phyloP scores from a whole-genome alignment of 192 early-diverging fungal species.

The Gigaspora rosea region DNA sequence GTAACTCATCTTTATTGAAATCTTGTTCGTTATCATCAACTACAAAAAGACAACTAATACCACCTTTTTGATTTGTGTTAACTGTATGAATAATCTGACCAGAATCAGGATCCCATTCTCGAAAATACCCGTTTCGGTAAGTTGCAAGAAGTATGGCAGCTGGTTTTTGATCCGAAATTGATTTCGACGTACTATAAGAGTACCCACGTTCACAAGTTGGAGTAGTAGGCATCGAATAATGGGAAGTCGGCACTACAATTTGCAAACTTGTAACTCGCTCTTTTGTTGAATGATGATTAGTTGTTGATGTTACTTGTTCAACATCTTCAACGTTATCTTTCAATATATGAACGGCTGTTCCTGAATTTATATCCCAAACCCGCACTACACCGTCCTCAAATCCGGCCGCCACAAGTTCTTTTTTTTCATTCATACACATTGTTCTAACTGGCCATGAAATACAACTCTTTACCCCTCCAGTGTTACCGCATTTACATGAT shows the following conservation, averaged over 20 bases:
- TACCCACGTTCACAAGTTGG: too few relatives aligned
- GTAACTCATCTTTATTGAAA: not conserved
- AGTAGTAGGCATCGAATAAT: not conserved
- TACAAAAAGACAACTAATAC: slow-evolving; percentile 23
- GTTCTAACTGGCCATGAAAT: slow-evolving; percentile 33
- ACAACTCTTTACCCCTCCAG: slow-evolving; percentile 27
- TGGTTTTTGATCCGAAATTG: not conserved
- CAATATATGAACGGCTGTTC: slow-evolving; percentile 15
- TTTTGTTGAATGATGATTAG: not conserved
- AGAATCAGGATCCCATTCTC: slow-evolving; percentile 27
- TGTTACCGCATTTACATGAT: slow-evolving; percentile 29
- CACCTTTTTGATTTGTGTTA: slow-evolving; percentile 27
- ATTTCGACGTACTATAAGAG: not conserved
- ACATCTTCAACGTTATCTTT: slow-evolving; percentile 32
- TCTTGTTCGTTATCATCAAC: not conserved
- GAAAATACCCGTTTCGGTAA: slow-evolving; percentile 28
- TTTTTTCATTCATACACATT: slow-evolving; percentile 24
- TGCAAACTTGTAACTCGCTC: slow-evolving; percentile 31
- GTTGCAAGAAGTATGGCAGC: slow-evolving; percentile 3
- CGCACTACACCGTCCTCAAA: slow-evolving; percentile 34
- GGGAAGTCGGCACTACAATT: not conserved
- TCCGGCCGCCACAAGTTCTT: slow-evolving; percentile 22
- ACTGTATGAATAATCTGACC: slow-evolving; percentile 25
- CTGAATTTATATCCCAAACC: slow-evolving; percentile 31
- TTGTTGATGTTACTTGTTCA: slow-evolving; percentile 13